Evolutionary conservation across 106 monocot species (phyloP).

Genomic region (Acanthochlamys bracteata): DNA sequence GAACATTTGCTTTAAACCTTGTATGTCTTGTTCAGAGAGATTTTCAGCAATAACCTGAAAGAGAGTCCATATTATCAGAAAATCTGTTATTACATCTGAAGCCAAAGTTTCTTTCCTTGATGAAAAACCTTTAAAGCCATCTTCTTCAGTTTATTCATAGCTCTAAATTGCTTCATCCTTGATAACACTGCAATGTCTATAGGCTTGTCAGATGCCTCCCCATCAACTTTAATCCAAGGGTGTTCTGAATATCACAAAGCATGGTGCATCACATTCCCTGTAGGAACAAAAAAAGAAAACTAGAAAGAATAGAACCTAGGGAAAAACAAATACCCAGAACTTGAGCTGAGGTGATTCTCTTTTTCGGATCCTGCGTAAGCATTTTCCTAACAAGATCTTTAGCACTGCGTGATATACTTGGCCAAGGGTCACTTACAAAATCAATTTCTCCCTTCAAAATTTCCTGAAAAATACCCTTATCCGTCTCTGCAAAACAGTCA

Average conservation of each 20-base stretch:
- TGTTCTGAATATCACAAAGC: constrained; percentile 33
- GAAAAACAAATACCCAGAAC: constrained; percentile 37
- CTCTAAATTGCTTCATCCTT: constrained; percentile 48
- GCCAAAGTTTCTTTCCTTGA: no score
- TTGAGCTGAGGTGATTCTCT: constrained; percentile 53
- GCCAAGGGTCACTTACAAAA: constrained; percentile 56
- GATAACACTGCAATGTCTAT: constrained; percentile 42
- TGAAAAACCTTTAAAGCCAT: constrained; percentile 45
- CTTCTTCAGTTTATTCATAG: constrained; percentile 52
- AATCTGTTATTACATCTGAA: no score
- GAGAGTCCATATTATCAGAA: no score
- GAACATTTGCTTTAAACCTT: constrained; percentile 51
- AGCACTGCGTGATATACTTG: constrained; percentile 50
- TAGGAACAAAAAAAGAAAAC: not conserved
- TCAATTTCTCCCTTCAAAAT: constrained; percentile 61
- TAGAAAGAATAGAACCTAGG: not conserved
- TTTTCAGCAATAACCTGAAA: constrained; percentile 47
- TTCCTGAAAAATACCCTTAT: no score
- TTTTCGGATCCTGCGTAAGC: constrained; percentile 46
- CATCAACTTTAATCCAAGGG: constrained; percentile 43
- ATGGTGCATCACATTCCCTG: not conserved
- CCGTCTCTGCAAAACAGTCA: constrained; percentile 53
- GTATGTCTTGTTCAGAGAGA: constrained; percentile 52
- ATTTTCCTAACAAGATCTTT: constrained; percentile 53
- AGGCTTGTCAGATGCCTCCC: constrained; percentile 37